phyloP scores from a whole-genome alignment of 106 monocot species.

The Alisma plantagoaquatica region DNA sequence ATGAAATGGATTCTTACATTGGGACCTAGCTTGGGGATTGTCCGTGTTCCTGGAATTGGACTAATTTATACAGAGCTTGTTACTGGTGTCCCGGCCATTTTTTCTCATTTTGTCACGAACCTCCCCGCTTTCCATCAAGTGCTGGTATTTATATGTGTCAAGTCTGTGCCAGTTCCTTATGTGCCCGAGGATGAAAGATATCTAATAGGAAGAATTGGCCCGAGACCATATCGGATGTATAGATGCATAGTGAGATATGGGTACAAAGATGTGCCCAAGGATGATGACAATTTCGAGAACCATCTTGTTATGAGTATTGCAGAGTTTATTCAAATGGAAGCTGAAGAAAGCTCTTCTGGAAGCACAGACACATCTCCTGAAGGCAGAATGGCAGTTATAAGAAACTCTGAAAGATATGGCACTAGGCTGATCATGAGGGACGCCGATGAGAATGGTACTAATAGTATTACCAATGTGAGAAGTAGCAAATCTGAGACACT shows the following conservation, averaged over 20 bases:
- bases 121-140: slow-evolving; percentile 73
- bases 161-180: slow-evolving; percentile 55
- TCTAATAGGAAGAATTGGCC: slow-evolving; percentile 66
- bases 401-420: slow-evolving; percentile 20
- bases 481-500: slow-evolving; percentile 59
- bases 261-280: slow-evolving; percentile 58
- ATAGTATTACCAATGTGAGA: slow-evolving; percentile 4
- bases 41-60: slow-evolving; percentile 86
- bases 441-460: slow-evolving; percentile 7
- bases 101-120: slow-evolving; percentile 89
- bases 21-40: slow-evolving; percentile 81
- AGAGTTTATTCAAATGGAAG: slow-evolving; percentile 79
- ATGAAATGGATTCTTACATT: slow-evolving; percentile 81
- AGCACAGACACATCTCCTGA: slow-evolving; percentile 44
- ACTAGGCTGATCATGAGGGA: slow-evolving; percentile 32
- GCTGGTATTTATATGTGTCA: slow-evolving; percentile 76
- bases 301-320: slow-evolving; percentile 69
- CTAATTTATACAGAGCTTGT: slow-evolving; percentile 75
- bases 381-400: slow-evolving; percentile 72
- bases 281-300: slow-evolving; percentile 62
- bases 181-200: slow-evolving; percentile 56
- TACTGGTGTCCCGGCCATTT: slow-evolving; percentile 76
- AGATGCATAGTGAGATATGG: slow-evolving; percentile 75
- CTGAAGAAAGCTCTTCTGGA: slow-evolving; percentile 36
- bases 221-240: slow-evolving; percentile 51